A percentile compares a stretch with the other conserved stretches of the same genome.
phyloP scores from a whole-genome alignment of 2,329 filamentous ascomycete species.

The Botrytis aclada region DNA sequence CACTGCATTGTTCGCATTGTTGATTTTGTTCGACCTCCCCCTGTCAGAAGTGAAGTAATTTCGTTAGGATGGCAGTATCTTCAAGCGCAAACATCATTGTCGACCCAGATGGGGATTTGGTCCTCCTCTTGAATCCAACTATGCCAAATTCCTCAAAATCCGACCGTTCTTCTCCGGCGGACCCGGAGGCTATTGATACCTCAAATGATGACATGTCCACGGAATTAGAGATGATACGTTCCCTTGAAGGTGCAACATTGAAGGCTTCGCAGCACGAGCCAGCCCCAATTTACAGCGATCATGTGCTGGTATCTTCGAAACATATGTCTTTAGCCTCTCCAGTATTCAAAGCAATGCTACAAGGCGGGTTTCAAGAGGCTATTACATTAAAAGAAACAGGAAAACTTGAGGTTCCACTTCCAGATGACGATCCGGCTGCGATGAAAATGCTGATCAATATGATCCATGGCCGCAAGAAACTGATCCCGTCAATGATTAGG shows the following conservation, averaged over 20 bases:
- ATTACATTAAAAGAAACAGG: not conserved
- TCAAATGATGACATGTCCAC: not conserved
- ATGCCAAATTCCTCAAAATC: not conserved
- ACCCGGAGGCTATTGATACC: not conserved
- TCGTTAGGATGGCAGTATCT: not conserved
- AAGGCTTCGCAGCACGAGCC: not conserved
- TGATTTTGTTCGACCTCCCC: too few species aligned
- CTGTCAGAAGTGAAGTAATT: not conserved
- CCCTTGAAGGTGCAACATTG: rapidly evolving
- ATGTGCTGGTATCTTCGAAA: not conserved
- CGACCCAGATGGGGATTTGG: slow-evolving; percentile 1
- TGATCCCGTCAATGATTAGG: not conserved
- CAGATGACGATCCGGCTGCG: not conserved
- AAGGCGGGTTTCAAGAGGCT: not conserved
- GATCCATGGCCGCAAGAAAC: not conserved
- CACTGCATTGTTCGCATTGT: not conserved
- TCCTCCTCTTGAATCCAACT: not conserved
- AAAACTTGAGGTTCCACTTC: not conserved
- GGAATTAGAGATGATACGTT: not conserved
- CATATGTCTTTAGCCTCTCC: slow-evolving; percentile 11
- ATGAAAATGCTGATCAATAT: not conserved
- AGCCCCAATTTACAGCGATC: not conserved
- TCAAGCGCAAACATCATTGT: not conserved
- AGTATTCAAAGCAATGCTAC: slow-evolving; percentile 6
- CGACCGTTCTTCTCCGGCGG: too few species aligned